A percentile compares a stretch with the other conserved stretches of the same genome.
Conservation (phyloP, 1,284 basidiomycete species). For the Ganoderma multipileum region DNA sequence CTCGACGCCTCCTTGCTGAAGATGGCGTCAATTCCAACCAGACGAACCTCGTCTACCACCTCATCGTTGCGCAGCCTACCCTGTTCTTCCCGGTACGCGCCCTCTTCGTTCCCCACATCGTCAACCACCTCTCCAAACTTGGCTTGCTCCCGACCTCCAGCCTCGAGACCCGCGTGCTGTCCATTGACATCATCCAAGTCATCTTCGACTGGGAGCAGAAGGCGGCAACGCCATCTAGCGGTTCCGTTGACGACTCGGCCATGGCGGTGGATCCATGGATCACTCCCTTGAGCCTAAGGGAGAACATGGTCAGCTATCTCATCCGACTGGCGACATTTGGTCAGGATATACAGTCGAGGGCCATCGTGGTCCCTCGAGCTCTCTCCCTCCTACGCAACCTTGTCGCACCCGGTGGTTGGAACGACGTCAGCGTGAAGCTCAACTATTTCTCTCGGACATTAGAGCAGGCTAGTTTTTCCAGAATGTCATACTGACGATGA, state of each 20-base stretch:
- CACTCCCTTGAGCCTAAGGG: slow-evolving; percentile 83
- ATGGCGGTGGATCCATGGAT: slow-evolving; percentile 55
- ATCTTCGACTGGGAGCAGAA: slow-evolving; percentile 90
- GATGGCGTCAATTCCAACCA: slow-evolving; percentile 87
- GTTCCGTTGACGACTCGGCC: slow-evolving; percentile 30
- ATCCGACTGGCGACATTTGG: slow-evolving; percentile 86
- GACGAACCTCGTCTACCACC: slow-evolving; percentile 89
- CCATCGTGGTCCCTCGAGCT: slow-evolving; percentile 77
- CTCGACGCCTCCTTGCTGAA: slow-evolving; percentile 88
- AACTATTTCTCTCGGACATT: slow-evolving; percentile 87
- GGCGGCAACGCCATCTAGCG: slow-evolving; percentile 41
- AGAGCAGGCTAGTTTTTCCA: slow-evolving; percentile 65
- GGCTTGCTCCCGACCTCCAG: slow-evolving; percentile 81
- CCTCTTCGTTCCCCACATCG: slow-evolving; percentile 96
- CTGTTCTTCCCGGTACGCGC: slow-evolving; percentile 95
- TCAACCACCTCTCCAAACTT: slow-evolving; percentile 88
- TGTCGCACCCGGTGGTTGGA: slow-evolving; percentile 86
- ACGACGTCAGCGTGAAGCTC: slow-evolving; percentile 93
- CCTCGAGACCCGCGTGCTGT: slow-evolving; percentile 83
- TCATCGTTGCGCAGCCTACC: slow-evolving; percentile 91
- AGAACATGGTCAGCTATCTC: slow-evolving; percentile 93
- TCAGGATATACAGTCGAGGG: slow-evolving; percentile 71
- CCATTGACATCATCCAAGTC: slow-evolving; percentile 86
- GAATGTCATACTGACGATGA: too few relatives aligned
- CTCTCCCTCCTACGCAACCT: slow-evolving; percentile 84